These are phyloP conservation scores for Claviceps purpurea DNA, from an alignment of 2,329 filamentous ascomycete genomes.

Conservation along the genomic window DNA sequence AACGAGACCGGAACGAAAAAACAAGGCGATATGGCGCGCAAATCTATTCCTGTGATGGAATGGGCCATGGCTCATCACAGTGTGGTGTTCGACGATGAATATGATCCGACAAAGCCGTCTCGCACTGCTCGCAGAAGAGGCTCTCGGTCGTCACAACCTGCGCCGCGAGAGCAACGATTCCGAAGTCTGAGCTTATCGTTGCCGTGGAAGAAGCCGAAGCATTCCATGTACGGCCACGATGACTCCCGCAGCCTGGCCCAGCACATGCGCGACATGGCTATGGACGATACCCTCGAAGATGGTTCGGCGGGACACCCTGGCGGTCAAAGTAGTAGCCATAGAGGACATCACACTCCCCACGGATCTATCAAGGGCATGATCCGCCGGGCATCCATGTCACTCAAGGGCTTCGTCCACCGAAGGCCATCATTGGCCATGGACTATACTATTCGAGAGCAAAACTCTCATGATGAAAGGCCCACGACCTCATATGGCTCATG, in stretches of 20 bases:
- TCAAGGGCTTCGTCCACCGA: conserved; percentile 38
- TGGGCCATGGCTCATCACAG: conserved; percentile 1
- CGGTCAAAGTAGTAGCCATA: conserved; percentile 11
- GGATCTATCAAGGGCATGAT: conserved; percentile 36
- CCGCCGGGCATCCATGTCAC: conserved; percentile 40
- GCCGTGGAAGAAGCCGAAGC: conserved; percentile 36
- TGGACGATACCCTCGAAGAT: conserved; percentile 19
- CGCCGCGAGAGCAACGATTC: conserved; percentile 23
- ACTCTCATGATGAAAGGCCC: conserved; percentile 19
- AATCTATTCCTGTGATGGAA: conserved; percentile 6
- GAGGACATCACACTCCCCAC: conserved; percentile 12
- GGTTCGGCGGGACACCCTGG: conserved; percentile 10
- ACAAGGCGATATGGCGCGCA: not conserved
- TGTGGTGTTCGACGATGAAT: conserved; percentile 1
- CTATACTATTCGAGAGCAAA: conserved; percentile 16
- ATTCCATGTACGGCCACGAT: conserved; percentile 22
- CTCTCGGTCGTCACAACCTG: not conserved
- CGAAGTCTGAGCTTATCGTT: conserved; percentile 38
- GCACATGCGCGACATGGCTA: conserved; percentile 17
- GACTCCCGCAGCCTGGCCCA: conserved; percentile 17
- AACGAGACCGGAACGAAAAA: not conserved
- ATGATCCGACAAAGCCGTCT: conserved; percentile 3
- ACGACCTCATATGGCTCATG: conserved; percentile 37
- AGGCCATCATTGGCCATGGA: conserved; percentile 28
- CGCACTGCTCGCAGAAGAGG: not conserved